Percentiles rank a stretch among this genome's conserved stretches.
Evolutionary conservation across 2,329 filamentous ascomycete genomes (phyloP).

Genomic region (Aspergillus pseudoviridinutans): DNA sequence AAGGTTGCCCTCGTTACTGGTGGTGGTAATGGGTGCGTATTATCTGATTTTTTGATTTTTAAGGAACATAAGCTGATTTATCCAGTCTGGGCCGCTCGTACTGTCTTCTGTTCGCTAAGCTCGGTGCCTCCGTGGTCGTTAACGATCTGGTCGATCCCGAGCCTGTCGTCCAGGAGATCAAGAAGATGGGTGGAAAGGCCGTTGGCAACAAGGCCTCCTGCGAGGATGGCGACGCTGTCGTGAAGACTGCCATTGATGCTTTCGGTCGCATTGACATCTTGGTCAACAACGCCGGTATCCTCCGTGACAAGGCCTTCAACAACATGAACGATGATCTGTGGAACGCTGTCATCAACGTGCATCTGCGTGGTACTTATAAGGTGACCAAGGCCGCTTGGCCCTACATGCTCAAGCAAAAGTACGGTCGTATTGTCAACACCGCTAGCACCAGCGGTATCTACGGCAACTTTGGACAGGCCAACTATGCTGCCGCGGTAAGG

Average conservation of each 20-base stretch:
- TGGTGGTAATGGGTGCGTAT: slow-evolving; percentile 68
- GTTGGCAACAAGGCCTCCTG: slow-evolving; percentile 90
- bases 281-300: slow-evolving; percentile 96
- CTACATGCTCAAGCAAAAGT: slow-evolving; percentile 97
- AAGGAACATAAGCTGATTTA: slow-evolving; percentile 16
- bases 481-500: slow-evolving; percentile 85
- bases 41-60: background rate
- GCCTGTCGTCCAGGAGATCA: slow-evolving; percentile 85
- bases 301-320: slow-evolving; percentile 93
- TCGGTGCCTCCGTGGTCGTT: slow-evolving; percentile 81
- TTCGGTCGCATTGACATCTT: slow-evolving; percentile 93
- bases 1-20: slow-evolving; percentile 85
- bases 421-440: slow-evolving; percentile 94
- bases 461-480: slow-evolving; percentile 97
- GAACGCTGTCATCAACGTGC: slow-evolving; percentile 88
- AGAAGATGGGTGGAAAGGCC: slow-evolving; percentile 81
- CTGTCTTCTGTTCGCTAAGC: slow-evolving; percentile 78
- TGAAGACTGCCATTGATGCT: slow-evolving; percentile 89
- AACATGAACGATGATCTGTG: slow-evolving; percentile 97
- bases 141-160: slow-evolving; percentile 96
- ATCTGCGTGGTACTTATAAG: slow-evolving; percentile 93
- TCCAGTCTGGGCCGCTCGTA: slow-evolving; percentile 82
- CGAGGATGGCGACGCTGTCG: slow-evolving; percentile 84
- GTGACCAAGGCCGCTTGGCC: slow-evolving; percentile 97
- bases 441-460: slow-evolving; percentile 97